Conservation (phyloP, 148 eudicot genomes). For the Mesembryanthemum crystallinum region DNA sequence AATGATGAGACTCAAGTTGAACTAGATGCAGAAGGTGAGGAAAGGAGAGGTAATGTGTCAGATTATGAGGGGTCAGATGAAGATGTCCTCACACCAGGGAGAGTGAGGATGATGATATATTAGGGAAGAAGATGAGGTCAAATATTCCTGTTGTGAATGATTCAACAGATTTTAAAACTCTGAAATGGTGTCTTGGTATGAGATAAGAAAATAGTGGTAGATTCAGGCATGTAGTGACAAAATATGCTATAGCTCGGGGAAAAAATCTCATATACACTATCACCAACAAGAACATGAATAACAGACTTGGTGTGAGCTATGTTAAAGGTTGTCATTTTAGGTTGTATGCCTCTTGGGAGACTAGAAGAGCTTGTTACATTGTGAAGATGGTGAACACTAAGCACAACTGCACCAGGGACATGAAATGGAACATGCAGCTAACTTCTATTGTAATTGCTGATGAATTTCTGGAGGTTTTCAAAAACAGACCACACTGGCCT, state of each 20-base stretch:
- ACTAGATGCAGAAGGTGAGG: too few relatives aligned
- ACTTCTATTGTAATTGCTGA: not conserved
- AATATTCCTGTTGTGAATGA: too few relatives aligned
- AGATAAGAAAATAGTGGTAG: too few relatives aligned
- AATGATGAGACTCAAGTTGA: too few relatives aligned
- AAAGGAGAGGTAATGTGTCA: too few relatives aligned
- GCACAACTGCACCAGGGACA: not conserved
- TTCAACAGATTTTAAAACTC: too few relatives aligned
- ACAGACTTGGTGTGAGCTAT: not conserved
- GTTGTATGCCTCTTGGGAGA: not conserved
- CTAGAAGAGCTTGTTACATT: not conserved
- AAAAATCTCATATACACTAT: not conserved
- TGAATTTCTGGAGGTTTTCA: not conserved
- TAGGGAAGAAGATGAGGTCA: too few relatives aligned
- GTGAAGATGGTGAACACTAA: not conserved
- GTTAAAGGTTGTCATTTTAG: not conserved
- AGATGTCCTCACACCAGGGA: too few relatives aligned
- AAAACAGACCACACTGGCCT: not conserved
- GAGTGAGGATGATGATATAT: too few relatives aligned
- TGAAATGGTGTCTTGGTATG: too few relatives aligned
- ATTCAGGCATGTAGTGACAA: not conserved
- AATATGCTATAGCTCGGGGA: not conserved
- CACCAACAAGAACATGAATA: not conserved
- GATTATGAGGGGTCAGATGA: too few relatives aligned
- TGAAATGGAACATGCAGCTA: not conserved